These are phyloP conservation scores for Boletus coccyginus DNA, from an alignment of 768 basidiomycete genomes.

Conservation along the genomic window DNA sequence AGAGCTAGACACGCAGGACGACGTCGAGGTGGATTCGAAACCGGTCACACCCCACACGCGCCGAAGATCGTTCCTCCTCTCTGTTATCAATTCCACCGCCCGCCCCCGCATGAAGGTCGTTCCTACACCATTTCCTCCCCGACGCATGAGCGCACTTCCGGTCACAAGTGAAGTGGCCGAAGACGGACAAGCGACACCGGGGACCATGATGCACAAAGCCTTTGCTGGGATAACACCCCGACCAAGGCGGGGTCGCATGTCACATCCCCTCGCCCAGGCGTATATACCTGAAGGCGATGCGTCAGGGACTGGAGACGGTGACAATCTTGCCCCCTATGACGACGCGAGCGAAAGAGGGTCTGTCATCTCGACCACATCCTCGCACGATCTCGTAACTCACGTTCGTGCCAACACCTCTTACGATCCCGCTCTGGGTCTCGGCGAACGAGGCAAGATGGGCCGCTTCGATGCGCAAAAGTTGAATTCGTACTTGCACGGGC, in stretches of 20 bases:
- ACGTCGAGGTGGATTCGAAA: slow-evolving; percentile 37
- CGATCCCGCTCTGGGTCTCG: slow-evolving; percentile 78
- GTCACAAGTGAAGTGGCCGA: slow-evolving; percentile 41
- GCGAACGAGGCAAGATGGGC: slow-evolving; percentile 63
- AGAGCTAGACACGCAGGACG: slow-evolving; percentile 37
- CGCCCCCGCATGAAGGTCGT: slow-evolving; percentile 55
- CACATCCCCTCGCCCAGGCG: slow-evolving; percentile 66
- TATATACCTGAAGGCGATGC: slow-evolving; percentile 36
- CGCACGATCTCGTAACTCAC: slow-evolving; percentile 83
- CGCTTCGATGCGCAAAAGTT: slow-evolving; percentile 84
- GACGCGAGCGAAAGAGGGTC: slow-evolving; percentile 57
- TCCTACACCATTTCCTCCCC: slow-evolving; percentile 44
- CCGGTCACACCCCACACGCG: slow-evolving; percentile 68
- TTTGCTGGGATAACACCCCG: slow-evolving; percentile 68
- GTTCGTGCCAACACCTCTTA: slow-evolving; percentile 82
- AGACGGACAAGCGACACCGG: slow-evolving; percentile 30
- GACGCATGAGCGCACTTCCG: slow-evolving; percentile 61
- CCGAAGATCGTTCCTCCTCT: slow-evolving; percentile 77
- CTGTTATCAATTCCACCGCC: slow-evolving; percentile 79
- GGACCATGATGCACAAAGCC: slow-evolving; percentile 42
- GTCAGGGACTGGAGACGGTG: slow-evolving; percentile 30
- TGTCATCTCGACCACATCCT: slow-evolving; percentile 79
- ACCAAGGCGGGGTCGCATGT: slow-evolving; percentile 49
- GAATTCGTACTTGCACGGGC: slow-evolving; percentile 80
- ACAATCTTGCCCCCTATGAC: slow-evolving; percentile 34